Evolutionary conservation across 73 alveolate species (phyloP).

Genomic region (Blepharisma japonicum): DNA sequence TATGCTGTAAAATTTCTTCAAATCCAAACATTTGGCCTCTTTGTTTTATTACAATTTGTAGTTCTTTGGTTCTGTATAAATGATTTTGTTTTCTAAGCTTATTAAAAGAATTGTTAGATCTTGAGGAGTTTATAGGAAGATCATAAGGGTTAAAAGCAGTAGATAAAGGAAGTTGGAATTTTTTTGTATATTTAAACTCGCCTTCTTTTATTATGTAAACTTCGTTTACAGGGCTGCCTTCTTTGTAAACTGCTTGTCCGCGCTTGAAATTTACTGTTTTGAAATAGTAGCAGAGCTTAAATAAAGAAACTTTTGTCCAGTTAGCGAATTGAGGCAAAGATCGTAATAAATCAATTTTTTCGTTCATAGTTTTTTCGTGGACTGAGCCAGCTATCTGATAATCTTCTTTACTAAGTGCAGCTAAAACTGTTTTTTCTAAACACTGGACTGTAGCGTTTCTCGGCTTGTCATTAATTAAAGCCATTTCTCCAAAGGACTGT

Average conservation of each 20-base stretch:
- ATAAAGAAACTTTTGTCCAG: neutral
- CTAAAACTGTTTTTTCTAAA: slow-evolving; percentile 2
- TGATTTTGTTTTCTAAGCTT: neutral
- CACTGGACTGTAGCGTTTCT: slow-evolving; percentile 3
- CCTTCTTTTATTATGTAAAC: slow-evolving; percentile 26
- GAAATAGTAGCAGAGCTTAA: slow-evolving; percentile 8
- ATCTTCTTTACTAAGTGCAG: neutral
- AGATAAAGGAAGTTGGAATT: neutral
- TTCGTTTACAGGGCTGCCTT: neutral
- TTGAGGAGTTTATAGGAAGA: too few relatives aligned
- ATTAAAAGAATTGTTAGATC: too few relatives aligned
- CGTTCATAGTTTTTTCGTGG: slow-evolving; percentile 9
- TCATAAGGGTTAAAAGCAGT: too few relatives aligned
- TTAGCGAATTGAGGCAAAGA: neutral
- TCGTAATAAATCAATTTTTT: slow-evolving; percentile 8
- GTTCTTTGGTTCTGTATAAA: neutral
- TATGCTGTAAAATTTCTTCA: neutral
- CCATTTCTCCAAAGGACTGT: slow-evolving; percentile 26
- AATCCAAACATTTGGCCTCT: slow-evolving; percentile 7
- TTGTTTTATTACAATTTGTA: slow-evolving; percentile 9
- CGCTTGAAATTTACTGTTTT: neutral
- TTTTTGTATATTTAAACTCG: neutral
- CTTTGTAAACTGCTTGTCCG: slow-evolving; percentile 7
- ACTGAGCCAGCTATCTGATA: neutral
- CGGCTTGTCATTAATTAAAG: neutral